phyloP scores from a whole-genome alignment of 2,329 filamentous ascomycete genomes.

The Aspergillus candidus region DNA sequence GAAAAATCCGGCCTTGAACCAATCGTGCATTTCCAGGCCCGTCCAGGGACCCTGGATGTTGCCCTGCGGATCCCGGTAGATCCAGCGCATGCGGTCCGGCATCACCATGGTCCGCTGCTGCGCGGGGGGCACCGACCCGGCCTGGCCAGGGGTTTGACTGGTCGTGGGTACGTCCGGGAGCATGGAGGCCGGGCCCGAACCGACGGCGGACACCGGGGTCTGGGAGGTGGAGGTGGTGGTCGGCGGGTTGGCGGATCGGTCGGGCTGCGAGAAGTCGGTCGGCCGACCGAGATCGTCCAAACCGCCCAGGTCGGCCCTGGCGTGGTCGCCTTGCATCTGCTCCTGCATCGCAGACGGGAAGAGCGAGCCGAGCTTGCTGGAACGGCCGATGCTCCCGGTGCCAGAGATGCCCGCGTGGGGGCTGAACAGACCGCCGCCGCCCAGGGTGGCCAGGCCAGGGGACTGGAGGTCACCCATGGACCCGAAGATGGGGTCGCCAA shows the following conservation, averaged over 20 bases:
- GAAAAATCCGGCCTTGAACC: constrained; percentile 99
- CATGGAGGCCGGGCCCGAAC: constrained; percentile 26
- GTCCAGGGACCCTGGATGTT: constrained; percentile 92
- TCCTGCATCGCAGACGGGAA: constrained; percentile 88
- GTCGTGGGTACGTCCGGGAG: constrained; percentile 26
- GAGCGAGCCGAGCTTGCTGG: constrained; percentile 77
- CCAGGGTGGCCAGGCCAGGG: constrained; percentile 35
- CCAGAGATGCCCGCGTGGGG: constrained; percentile 48
- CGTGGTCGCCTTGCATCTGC: constrained; percentile 64
- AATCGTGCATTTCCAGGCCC: constrained; percentile 97
- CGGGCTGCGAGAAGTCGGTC: too few relatives aligned
- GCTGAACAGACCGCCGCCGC: constrained; percentile 56
- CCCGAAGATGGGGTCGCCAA: constrained; percentile 63
- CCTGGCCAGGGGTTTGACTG: constrained; percentile 31
- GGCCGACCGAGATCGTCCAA: constrained; percentile 52
- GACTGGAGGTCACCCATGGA: constrained; percentile 68
- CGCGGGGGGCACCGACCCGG: constrained; percentile 56
- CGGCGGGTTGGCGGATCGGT: constrained; percentile 16
- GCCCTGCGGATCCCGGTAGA: constrained; percentile 91
- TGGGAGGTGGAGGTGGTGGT: constrained; percentile 29
- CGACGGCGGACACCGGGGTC: constrained; percentile 32
- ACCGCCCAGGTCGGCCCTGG: constrained; percentile 56
- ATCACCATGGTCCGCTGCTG: constrained; percentile 92
- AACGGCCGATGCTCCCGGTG: constrained; percentile 63
- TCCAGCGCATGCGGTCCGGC: constrained; percentile 98